Percentiles rank a stretch among this genome's conserved stretches.
These are phyloP conservation scores for Cladobotryum mycophilum DNA, from an alignment of 2,329 filamentous ascomycete species.

Conservation along the genomic window DNA sequence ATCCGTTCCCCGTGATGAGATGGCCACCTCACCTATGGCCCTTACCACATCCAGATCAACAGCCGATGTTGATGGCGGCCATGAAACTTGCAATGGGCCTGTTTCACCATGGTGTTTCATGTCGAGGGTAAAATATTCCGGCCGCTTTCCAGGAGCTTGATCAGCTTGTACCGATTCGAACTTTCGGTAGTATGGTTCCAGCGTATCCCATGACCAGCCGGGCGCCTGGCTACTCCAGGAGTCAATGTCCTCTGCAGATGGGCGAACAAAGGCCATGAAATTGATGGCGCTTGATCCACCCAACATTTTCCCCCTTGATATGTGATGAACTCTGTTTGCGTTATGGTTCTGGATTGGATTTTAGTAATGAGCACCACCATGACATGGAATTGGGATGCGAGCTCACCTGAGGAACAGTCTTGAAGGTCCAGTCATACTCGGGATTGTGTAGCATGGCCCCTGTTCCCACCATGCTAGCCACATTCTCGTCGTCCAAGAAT, in stretches of 20 bases:
- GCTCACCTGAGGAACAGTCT: no score
- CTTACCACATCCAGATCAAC: neutral
- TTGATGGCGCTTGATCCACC: slow-evolving; percentile 5
- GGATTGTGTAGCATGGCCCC: no score
- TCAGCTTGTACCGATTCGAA: neutral
- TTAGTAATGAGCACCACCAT: no score
- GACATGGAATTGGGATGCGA: no score
- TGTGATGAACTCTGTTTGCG: no score
- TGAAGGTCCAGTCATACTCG: neutral
- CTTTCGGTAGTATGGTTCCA: neutral
- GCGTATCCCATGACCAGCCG: neutral
- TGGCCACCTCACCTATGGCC: neutral
- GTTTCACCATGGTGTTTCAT: neutral
- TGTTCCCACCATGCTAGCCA: no score
- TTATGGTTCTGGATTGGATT: no score
- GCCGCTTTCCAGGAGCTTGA: neutral
- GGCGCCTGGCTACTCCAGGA: neutral
- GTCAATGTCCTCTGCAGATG: neutral
- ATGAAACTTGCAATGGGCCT: neutral
- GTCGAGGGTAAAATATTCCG: neutral
- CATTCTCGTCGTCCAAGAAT: neutral
- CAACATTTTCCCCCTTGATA: neutral
- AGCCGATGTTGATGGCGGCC: neutral
- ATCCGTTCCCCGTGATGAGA: neutral
- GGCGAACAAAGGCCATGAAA: neutral